phyloP scores from a whole-genome alignment of 169 alveolate genomes.

The Neospora caninum region DNA sequence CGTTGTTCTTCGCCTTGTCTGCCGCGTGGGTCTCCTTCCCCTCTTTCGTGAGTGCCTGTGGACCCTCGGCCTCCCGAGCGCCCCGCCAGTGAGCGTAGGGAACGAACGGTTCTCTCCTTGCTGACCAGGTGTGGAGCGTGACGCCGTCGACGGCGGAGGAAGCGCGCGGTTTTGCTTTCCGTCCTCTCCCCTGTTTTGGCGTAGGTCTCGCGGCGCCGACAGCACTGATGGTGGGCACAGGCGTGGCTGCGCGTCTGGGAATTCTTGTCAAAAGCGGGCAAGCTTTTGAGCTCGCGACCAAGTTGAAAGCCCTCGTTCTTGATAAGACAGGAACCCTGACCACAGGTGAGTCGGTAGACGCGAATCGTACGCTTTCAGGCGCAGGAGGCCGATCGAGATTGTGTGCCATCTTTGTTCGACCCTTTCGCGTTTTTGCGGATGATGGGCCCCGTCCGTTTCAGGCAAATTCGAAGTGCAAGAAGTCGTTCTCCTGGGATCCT shows the following conservation, averaged over 20 bases:
- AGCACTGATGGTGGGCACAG: slow-evolving; percentile 59
- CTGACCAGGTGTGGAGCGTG: too few species aligned
- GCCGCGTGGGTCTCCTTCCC: too few species aligned
- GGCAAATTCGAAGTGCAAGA: background rate
- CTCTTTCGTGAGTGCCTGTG: too few species aligned
- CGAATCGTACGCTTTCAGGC: background rate
- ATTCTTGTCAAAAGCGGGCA: slow-evolving; percentile 48
- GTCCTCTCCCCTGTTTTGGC: background rate
- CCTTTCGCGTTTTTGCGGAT: too few species aligned
- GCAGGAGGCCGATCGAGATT: background rate
- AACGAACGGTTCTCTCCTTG: too few species aligned
- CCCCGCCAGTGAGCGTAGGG: too few species aligned
- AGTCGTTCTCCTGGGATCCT: background rate
- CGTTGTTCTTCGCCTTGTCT: too few species aligned
- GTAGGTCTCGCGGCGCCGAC: slow-evolving; percentile 71
- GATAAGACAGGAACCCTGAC: slow-evolving; percentile 70
- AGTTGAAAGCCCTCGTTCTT: slow-evolving; percentile 38
- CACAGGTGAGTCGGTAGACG: slow-evolving; percentile 5
- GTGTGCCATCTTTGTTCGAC: too few species aligned
- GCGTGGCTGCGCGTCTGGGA: slow-evolving; percentile 66
- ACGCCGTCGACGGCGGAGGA: too few species aligned
- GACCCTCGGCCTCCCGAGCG: too few species aligned
- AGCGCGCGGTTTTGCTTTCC: background rate
- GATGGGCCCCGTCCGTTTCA: background rate
- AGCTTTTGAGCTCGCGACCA: slow-evolving; percentile 49